Conservation (phyloP, 2,329 filamentous ascomycete genomes). For the Lanzia echinophila region DNA sequence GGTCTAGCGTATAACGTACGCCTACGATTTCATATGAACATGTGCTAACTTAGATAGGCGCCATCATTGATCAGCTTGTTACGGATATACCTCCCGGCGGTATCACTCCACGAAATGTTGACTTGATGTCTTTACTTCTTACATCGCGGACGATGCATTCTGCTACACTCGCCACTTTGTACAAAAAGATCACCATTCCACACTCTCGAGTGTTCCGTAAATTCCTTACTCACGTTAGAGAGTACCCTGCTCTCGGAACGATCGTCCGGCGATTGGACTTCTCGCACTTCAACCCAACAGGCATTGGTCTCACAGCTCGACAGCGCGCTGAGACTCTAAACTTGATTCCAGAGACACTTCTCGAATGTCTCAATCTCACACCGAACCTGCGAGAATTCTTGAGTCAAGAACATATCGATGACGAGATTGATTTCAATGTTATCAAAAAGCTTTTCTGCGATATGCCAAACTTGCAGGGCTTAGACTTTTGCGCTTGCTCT, state of each 20-base stretch:
- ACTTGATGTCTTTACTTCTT: slow-evolving; percentile 68
- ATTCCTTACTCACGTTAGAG: slow-evolving; percentile 62
- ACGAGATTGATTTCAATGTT: slow-evolving; percentile 63
- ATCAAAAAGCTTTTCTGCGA: slow-evolving; percentile 64
- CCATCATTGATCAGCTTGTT: slow-evolving; percentile 68
- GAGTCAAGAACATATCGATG: slow-evolving; percentile 73
- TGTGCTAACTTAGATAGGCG: slow-evolving; percentile 40
- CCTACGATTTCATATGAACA: slow-evolving; percentile 1
- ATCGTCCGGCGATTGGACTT: slow-evolving; percentile 77
- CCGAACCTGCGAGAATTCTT: slow-evolving; percentile 72
- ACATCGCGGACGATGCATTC: slow-evolving; percentile 70
- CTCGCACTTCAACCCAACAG: slow-evolving; percentile 77
- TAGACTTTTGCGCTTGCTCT: slow-evolving; percentile 75
- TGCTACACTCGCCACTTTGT: slow-evolving; percentile 67
- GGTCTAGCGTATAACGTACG: slow-evolving; percentile 7
- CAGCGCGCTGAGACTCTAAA: slow-evolving; percentile 71
- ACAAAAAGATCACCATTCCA: slow-evolving; percentile 73
- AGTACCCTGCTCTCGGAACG: slow-evolving; percentile 62
- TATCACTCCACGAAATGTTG: slow-evolving; percentile 67
- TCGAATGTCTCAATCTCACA: slow-evolving; percentile 63
- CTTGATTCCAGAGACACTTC: slow-evolving; percentile 65
- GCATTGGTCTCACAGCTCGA: slow-evolving; percentile 66
- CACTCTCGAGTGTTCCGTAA: slow-evolving; percentile 81
- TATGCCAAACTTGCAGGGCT: slow-evolving; percentile 55
- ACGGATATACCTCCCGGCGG: slow-evolving; percentile 71